Evolutionary conservation across 2,329 filamentous ascomycete species (phyloP), one percentile per base, ranked within the genome.

Genomic region (Shiraia bambusicola): DNA sequence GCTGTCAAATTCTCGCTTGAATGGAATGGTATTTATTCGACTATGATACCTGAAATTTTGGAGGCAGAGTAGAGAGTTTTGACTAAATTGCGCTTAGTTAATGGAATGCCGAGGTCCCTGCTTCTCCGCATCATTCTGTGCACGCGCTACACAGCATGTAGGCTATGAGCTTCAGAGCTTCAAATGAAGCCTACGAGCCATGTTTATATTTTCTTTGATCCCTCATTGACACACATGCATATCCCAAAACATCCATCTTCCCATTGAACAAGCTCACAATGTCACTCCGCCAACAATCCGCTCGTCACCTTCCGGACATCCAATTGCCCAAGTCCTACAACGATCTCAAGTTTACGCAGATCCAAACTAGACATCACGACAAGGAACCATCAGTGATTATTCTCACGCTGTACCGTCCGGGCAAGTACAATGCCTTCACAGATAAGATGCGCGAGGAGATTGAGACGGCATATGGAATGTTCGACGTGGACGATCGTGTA

Each of bases 381-480:
- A 46, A 57, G 4, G 59, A 67, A 17, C 80, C 83, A 0, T 63
- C 76, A 9, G 75, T 86, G 37, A 75, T 88, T 35, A 64, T 87
- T 48, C 65, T 87, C 25, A 79, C 79, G 2, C 76, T 88, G 28
- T 75, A 85, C 69, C 80, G 86, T 13, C 85, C 84, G 0, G 65
- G 71, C 9, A 80, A 81, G 45, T 75, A 83, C 69, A 88, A 88
- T 76, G 84, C 82, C 46, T 87, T 88, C 67, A 87, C 82, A 3
- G 70, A 75, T 14, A 72, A 68, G 11, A 87, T 88, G 82, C 77
- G 78, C 55, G 58, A 68, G 12, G 83, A 84, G 54, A 72, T 88
- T 22, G 76, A 80, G 44, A 51, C 67, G 3, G 80, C 78, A 10
- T 78, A 76, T 50, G 61, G 56, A 37, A 71, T 75, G 54, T 74